Percentiles rank a stretch among this genome's conserved stretches.
These are phyloP conservation scores for Verticillium albo-atrum DNA, from an alignment of 2,329 filamentous ascomycete genomes.

Conservation along the genomic window DNA sequence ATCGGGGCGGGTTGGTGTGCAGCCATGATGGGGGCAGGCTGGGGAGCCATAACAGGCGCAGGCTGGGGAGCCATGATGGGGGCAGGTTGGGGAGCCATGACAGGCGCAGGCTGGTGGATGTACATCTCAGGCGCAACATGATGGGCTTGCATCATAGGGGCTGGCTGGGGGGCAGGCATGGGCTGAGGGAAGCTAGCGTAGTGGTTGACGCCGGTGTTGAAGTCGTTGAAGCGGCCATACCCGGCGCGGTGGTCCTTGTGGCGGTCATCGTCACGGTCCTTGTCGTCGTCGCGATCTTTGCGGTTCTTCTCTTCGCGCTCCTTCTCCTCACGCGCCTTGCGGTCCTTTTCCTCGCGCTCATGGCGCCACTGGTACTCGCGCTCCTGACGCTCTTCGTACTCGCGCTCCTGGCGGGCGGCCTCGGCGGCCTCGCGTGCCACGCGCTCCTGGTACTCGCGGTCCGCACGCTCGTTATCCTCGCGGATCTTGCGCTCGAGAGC, in stretches of 20 bases:
- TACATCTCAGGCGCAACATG: too few species aligned
- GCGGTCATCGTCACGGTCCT: too few species aligned
- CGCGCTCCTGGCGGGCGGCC: not conserved
- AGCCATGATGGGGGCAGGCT: not conserved
- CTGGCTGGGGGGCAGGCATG: not conserved
- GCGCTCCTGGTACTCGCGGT: not conserved
- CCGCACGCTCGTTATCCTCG: not conserved
- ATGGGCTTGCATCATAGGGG: not conserved
- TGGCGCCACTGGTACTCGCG: not conserved
- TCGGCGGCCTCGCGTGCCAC: not conserved
- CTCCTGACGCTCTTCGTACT: not conserved
- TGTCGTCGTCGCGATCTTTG: not conserved
- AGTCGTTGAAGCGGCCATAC: not conserved
- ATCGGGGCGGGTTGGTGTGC: not conserved
- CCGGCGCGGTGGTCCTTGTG: too few species aligned
- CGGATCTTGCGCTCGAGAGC: not conserved
- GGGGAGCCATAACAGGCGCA: not conserved
- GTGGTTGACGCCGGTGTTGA: not conserved
- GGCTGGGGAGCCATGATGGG: not conserved
- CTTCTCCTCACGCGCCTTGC: not conserved
- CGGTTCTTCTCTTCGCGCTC: not conserved
- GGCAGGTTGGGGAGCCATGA: too few species aligned
- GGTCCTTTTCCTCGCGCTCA: not conserved
- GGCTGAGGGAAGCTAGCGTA: not conserved
- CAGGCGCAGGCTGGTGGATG: not conserved